Percentiles rank a stretch among this genome's conserved stretches.
Conservation (phyloP, 192 early-diverging fungal species). For the Backusella tuberculispora region DNA sequence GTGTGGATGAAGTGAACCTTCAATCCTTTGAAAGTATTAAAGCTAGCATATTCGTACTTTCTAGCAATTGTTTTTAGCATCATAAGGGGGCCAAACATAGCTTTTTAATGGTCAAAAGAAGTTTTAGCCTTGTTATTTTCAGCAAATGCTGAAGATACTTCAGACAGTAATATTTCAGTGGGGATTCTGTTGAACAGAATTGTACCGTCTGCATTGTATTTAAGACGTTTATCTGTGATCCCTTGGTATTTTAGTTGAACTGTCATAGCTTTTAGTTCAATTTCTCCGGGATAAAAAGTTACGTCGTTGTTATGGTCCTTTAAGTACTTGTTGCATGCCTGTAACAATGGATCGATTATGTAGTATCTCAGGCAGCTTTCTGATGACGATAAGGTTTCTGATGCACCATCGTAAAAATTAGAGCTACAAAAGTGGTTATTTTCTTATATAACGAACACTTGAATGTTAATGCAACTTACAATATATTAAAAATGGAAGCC, state of each 20-base stretch:
- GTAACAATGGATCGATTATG: conserved; percentile 14
- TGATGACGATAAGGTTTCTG: conserved; percentile 14
- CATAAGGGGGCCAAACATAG: conserved; percentile 24
- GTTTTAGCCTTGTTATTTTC: conserved; percentile 17
- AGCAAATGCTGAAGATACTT: conserved; percentile 21
- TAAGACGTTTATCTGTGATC: conserved; percentile 16
- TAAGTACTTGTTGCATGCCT: conserved; percentile 18
- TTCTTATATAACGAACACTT: conserved; percentile 22
- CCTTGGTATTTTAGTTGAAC: conserved; percentile 14
- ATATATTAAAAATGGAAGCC: conserved; percentile 20
- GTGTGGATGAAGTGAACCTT: conserved; percentile 25
- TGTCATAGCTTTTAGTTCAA: conserved; percentile 21
- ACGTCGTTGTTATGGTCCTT: conserved; percentile 5
- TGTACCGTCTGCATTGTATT: conserved; percentile 18
- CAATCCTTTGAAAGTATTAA: conserved; percentile 12
- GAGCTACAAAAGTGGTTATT: conserved; percentile 17
- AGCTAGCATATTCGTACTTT: conserved; percentile 22
- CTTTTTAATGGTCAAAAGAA: conserved; percentile 21
- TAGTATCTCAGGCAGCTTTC: conserved; percentile 16
- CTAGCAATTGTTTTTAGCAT: conserved; percentile 17
- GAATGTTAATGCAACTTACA: conserved; percentile 25
- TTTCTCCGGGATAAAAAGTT: conserved; percentile 18
- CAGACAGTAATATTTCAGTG: conserved; percentile 17
- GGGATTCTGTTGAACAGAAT: conserved; percentile 1
- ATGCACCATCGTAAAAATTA: conserved; percentile 16